Evolutionary conservation across 768 basidiomycete genomes (phyloP), one percentile per base, ranked within the genome.

Genomic region (Lentinula sp.): DNA sequence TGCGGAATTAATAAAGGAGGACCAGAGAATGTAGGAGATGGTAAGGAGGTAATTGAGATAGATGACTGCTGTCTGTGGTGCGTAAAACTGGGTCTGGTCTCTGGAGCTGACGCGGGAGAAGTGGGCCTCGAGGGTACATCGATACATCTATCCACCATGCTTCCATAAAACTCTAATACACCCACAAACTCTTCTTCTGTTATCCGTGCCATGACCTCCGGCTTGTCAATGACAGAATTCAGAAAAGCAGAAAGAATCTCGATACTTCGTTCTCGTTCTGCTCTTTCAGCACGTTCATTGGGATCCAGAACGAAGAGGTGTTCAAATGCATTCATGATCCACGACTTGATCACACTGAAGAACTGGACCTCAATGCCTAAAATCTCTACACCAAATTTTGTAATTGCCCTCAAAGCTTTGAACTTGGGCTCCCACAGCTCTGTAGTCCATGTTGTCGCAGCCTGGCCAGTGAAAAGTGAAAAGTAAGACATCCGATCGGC

Each of bases 381-480:
- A 33, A 85, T 79, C 50, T 88, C 85, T 2, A 73, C 66, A 6
- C 87, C 88, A 43, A 76, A 81, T 62, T 77, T 80, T 39, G 87
- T 87, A 56, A 93, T 76, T 3, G 87, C 82, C 4, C 81, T 73
- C 1, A 91, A 74, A 1, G 90, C 88, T 63, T 85, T 86, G 66
- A 87, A 83, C 18, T 86, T 81, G 1, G 83, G 75, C 64, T 90
- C 88, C 80, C 90, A 90, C 0, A 89, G 73, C 28, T 91, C 90
- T n/a, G 73, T 64, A 3, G 75, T 77, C 90, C 90, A 91, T 12
- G 55, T 33, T 0, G 76, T 71, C 1, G 70, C 72, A 3, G 74
- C 68, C 4, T 72, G 68, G 15, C 72, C 78, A 2, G 84, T 73
- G 68, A 92, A 85, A 36, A 91, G 73, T 15, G 85, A 81, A 57